phyloP scores from a whole-genome alignment of 768 basidiomycete species.

The Strobilomyces echinocephalus region DNA sequence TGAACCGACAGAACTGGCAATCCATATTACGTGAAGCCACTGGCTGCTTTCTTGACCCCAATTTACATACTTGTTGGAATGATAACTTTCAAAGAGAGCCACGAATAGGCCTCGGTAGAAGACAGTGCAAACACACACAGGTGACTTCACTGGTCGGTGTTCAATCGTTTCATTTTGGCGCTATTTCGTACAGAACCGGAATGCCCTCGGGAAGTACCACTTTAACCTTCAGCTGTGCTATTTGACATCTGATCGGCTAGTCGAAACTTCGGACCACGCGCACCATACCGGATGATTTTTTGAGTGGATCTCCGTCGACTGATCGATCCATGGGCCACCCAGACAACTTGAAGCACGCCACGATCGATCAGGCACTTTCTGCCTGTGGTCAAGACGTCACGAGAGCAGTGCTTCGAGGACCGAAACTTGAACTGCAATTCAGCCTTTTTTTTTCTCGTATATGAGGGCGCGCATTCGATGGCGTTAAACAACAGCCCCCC shows the following conservation, averaged over 20 bases:
- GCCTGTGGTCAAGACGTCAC: conserved; percentile 50
- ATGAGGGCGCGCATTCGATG: conserved; percentile 21
- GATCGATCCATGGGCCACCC: conserved; percentile 9
- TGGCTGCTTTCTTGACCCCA: conserved; percentile 17
- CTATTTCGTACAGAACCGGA: conserved; percentile 10
- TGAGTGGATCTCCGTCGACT: conserved; percentile 13
- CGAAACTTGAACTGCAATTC: conserved; percentile 28
- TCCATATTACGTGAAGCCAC: conserved; percentile 26
- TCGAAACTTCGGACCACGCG: conserved; percentile 4
- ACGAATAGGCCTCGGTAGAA: not conserved
- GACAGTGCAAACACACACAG: conserved; percentile 3
- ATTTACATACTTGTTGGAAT: conserved; percentile 21
- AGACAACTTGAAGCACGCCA: conserved; percentile 35
- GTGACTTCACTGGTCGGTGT: not conserved
- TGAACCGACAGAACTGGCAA: conserved; percentile 39
- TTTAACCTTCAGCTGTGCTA: conserved; percentile 25
- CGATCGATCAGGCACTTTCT: conserved; percentile 44
- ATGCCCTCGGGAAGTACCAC: conserved; percentile 19
- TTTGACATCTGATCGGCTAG: conserved; percentile 20
- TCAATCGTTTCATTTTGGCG: not conserved
- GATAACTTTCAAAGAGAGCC: conserved; percentile 4
- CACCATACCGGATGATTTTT: conserved; percentile 18
- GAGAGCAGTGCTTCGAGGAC: conserved; percentile 33
- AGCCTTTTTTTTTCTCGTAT: conserved; percentile 19
- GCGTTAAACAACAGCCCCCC: conserved; percentile 1